These are phyloP conservation scores for Arthrocladium fulminans DNA, from an alignment of 2,329 filamentous ascomycete species.

Conservation along the genomic window DNA sequence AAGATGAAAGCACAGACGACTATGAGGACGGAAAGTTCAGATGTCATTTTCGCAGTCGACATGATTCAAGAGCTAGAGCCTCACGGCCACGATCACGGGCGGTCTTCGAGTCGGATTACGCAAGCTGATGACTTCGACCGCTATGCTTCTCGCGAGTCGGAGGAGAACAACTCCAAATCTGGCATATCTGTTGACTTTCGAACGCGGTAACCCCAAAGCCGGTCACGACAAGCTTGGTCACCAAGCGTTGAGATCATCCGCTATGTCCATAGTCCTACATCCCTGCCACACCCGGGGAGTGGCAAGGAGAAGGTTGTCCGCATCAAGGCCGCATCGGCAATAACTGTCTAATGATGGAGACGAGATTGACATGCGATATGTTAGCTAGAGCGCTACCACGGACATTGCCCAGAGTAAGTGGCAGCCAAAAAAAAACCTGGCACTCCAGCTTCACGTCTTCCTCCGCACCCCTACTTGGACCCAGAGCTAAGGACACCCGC, in stretches of 20 bases:
- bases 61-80: conserved; percentile 2
- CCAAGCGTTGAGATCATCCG: conserved; percentile 2
- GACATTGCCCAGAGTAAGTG: neutral
- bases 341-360: conserved; percentile 1
- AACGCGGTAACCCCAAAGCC: neutral
- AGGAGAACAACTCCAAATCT: neutral
- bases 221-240: neutral
- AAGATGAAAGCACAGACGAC: conserved; percentile 16
- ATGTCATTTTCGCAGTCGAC: neutral
- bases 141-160: neutral
- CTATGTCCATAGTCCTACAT: neutral
- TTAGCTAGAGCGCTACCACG: no score
- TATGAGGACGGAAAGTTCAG: conserved; percentile 1
- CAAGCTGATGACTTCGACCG: conserved; percentile 1
- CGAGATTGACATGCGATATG: conserved; percentile 1
- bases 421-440: neutral
- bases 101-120: neutral
- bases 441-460: neutral
- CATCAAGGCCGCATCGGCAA: conserved; percentile 2
- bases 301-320: conserved; percentile 3
- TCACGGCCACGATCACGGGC: neutral
- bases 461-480: neutral
- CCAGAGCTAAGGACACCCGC: neutral
- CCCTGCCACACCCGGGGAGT: neutral
- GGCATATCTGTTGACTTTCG: neutral